These are phyloP conservation scores for Hygrophoropsis aurantiaca DNA, from an alignment of 768 basidiomycete genomes.

Conservation along the genomic window DNA sequence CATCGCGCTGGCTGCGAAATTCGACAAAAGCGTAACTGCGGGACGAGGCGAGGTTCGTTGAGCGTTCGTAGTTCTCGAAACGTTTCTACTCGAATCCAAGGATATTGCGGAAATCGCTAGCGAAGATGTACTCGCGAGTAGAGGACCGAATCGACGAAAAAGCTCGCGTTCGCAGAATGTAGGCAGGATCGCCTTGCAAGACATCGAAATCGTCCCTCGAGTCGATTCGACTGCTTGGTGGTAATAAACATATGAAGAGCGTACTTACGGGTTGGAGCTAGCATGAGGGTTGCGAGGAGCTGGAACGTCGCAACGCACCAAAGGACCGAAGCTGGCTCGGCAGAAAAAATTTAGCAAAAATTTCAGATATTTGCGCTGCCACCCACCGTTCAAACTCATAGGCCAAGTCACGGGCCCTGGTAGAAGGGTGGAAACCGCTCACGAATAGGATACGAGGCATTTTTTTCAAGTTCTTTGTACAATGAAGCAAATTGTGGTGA, in stretches of 20 bases:
- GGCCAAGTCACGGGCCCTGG: slow-evolving; percentile 80
- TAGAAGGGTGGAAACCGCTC: slow-evolving; percentile 81
- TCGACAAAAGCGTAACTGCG: slow-evolving; percentile 87
- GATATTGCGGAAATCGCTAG: slow-evolving; percentile 21
- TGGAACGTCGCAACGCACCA: slow-evolving; percentile 88
- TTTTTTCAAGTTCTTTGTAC: slow-evolving; percentile 1
- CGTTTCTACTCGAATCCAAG: slow-evolving; percentile 27
- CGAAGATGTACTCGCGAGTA: slow-evolving; percentile 27
- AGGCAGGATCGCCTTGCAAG: slow-evolving; percentile 21
- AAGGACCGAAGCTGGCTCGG: slow-evolving; percentile 68
- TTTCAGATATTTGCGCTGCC: not conserved
- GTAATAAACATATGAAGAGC: slow-evolving; percentile 16
- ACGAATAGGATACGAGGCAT: slow-evolving; percentile 89
- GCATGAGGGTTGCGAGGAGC: slow-evolving; percentile 79
- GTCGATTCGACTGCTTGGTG: slow-evolving; percentile 37
- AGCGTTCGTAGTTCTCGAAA: slow-evolving; percentile 52
- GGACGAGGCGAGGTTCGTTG: slow-evolving; percentile 49
- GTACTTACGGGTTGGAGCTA: slow-evolving; percentile 79
- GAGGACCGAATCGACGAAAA: slow-evolving; percentile 28
- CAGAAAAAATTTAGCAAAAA: slow-evolving; percentile 8
- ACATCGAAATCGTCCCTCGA: slow-evolving; percentile 28
- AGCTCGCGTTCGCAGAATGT: slow-evolving; percentile 28
- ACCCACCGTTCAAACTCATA: slow-evolving; percentile 83
- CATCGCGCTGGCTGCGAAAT: slow-evolving; percentile 74
- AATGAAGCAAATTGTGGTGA: slow-evolving; percentile 16